These are phyloP conservation scores for Suhomyces kunorum DNA, from an alignment of 1,139 yeast species.

Conservation along the genomic window DNA sequence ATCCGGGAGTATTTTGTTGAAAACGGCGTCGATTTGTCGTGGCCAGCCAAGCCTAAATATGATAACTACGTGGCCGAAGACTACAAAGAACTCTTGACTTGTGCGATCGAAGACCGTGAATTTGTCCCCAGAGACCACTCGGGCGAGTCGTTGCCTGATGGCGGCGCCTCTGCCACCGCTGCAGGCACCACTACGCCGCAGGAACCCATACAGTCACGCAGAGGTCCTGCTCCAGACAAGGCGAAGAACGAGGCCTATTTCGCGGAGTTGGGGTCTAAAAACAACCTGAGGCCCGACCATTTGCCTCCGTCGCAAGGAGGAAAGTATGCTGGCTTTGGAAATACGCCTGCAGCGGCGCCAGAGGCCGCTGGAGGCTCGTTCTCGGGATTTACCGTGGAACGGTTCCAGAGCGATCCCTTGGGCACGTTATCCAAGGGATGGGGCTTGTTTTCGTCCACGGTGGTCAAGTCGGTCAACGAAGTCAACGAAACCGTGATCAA, in stretches of 20 bases:
- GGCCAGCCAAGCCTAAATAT: conserved; percentile 75
- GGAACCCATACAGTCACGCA: conserved; percentile 45
- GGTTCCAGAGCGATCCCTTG: conserved; percentile 80
- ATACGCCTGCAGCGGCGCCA: conserved; percentile 55
- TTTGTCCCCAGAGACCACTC: conserved; percentile 69
- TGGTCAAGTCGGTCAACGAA: conserved; percentile 78
- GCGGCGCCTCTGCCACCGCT: conserved; percentile 14
- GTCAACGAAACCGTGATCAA: conserved; percentile 86
- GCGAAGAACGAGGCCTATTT: conserved; percentile 77
- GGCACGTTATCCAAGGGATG: conserved; percentile 91
- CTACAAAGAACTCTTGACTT: conserved; percentile 78
- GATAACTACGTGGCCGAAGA: conserved; percentile 92
- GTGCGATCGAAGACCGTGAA: conserved; percentile 71
- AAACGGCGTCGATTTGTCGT: conserved; percentile 68
- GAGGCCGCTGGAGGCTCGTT: conserved; percentile 40
- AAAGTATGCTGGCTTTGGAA: conserved; percentile 88
- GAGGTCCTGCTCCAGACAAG: conserved; percentile 45
- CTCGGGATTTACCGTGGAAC: conserved; percentile 66
- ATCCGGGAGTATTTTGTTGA: conserved; percentile 66
- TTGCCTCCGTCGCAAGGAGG: conserved; percentile 96
- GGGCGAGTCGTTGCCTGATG: conserved; percentile 47
- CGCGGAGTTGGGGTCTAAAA: conserved; percentile 72
- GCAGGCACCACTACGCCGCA: conserved; percentile 27
- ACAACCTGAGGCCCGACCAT: conserved; percentile 72
- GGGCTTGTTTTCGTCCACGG: conserved; percentile 85